These are phyloP conservation scores for Mucor velutinosus DNA, from an alignment of 371 early-diverging fungal genomes.

Conservation along the genomic window DNA sequence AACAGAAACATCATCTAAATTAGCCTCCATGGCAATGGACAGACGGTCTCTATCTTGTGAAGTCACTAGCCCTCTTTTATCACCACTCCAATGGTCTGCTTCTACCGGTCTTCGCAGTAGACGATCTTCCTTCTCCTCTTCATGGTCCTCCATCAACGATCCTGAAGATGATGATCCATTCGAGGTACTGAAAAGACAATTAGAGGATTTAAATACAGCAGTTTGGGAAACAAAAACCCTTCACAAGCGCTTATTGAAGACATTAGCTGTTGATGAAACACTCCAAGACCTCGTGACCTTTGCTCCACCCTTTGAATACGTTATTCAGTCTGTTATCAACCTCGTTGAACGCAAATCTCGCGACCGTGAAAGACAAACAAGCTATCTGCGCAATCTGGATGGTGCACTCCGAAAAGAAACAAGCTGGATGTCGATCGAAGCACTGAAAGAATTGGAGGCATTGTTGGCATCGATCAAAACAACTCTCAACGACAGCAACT, in stretches of 20 bases:
- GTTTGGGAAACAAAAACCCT: conserved; percentile 57
- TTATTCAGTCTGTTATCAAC: conserved; percentile 49
- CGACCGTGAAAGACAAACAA: conserved; percentile 53
- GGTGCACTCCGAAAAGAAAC: conserved; percentile 43
- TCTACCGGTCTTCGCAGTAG: conserved; percentile 42
- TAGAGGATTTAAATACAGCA: conserved; percentile 51
- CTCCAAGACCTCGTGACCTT: conserved; percentile 35
- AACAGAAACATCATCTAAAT: conserved; percentile 24
- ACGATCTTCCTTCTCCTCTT: conserved; percentile 43
- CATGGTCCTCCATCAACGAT: conserved; percentile 44
- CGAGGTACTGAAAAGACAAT: conserved; percentile 48
- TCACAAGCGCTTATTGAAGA: conserved; percentile 50
- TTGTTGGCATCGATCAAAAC: conserved; percentile 35
- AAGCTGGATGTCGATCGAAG: conserved; percentile 39
- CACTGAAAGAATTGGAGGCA: conserved; percentile 38
- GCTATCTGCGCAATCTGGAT: conserved; percentile 40
- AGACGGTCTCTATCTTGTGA: conserved; percentile 20
- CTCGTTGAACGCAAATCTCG: conserved; percentile 43
- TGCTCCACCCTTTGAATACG: conserved; percentile 50
- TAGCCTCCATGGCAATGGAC: conserved; percentile 42
- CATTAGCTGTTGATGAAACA: conserved; percentile 42
- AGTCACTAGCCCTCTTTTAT: conserved; percentile 22
- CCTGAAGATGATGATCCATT: conserved; percentile 54
- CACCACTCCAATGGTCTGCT: conserved; percentile 39
- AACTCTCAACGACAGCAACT: conserved; percentile 40